Base-by-base conservation (phyloP, 306 rosid genomes). In the Sechiopsis laciniata region DNA sequence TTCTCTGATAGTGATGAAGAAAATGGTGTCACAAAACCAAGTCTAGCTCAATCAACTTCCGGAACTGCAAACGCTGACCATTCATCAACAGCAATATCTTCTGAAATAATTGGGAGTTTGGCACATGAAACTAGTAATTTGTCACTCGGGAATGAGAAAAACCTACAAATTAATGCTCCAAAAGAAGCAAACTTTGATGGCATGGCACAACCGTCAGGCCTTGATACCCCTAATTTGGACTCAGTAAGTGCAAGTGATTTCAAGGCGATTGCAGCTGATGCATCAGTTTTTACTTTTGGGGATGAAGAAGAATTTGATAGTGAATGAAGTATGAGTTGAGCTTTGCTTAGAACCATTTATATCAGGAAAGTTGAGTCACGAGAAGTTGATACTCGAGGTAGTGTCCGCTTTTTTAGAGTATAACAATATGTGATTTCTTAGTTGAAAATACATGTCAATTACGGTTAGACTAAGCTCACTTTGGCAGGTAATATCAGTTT, bases 231-330 rank as follows among this genome's bases (percentile, higher is more conserved):
- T 19, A 88, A 75, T 55, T 22, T 46, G 48, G 88, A 76, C 59
- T 84, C 87, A 16, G 74, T 7, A 8, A 87, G 88, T 55, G 80
- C 69, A 52, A 85, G 75, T 70, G 92, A 90, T 46, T 79, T 94
- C 73, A 91, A 88, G 82, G 89, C 99, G 67, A 89, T 94, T 52
- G 97, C 99, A 21, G 99, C 99, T 2, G 99, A 94, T 85, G 96
- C 96, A 72, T 94, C 99, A 13, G 96, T 90, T 75, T 94, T 94
- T 82, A 69, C 90, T 54, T 94, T 94, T 13, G 97, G 95, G 67
- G 97, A 94, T 75, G 90, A 84, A 62, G 97, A 89, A 76, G 96
- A 90, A 78, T 90, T 91, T 76, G 99, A 94, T 5, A 94, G 96
- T 73, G 99, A 94, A 51, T 87, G 62, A 88, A 62, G 58, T 17